Conservation (phyloP, 179 eudicot species). For the Actinidia chinensis region DNA sequence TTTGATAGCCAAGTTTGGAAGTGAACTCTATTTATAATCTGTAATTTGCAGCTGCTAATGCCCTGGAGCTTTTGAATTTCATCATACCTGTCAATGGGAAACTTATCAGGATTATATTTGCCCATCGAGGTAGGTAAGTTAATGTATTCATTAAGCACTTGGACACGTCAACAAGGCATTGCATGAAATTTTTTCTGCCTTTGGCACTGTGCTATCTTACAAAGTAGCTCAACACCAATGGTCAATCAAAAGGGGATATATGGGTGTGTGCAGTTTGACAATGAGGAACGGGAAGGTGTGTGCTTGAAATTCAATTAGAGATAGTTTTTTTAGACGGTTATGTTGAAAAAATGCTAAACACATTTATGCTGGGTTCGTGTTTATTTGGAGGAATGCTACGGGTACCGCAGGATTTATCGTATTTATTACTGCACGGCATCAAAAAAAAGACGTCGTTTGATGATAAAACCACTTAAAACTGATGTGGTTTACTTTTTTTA, state of each 20-base stretch:
- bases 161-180: slow-evolving; percentile 51
- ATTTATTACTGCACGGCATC: too few species aligned
- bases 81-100: slow-evolving; percentile 47
- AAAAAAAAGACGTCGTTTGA: too few species aligned
- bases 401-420: too few species aligned
- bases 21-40: not conserved
- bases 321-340: slow-evolving; percentile 18
- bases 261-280: slow-evolving; percentile 64
- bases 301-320: slow-evolving; percentile 43
- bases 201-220: slow-evolving; percentile 66
- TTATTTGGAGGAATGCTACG: too few species aligned
- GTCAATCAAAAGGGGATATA: slow-evolving; percentile 58
- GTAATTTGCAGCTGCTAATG: slow-evolving; percentile 49
- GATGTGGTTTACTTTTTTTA: too few species aligned
- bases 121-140: slow-evolving; percentile 64
- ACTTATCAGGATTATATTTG: slow-evolving; percentile 66
- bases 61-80: slow-evolving; percentile 56
- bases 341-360: slow-evolving; percentile 58
- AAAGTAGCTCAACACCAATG: slow-evolving; percentile 56
- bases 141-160: slow-evolving; percentile 68
- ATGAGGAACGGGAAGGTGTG: too few species aligned
- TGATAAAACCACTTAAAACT: too few species aligned
- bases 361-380: slow-evolving; percentile 65
- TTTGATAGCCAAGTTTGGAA: too few species aligned
- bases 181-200: slow-evolving; percentile 51